Base-by-base conservation (phyloP, 352 stramenopile species). In the Pythium phragmiticola region DNA sequence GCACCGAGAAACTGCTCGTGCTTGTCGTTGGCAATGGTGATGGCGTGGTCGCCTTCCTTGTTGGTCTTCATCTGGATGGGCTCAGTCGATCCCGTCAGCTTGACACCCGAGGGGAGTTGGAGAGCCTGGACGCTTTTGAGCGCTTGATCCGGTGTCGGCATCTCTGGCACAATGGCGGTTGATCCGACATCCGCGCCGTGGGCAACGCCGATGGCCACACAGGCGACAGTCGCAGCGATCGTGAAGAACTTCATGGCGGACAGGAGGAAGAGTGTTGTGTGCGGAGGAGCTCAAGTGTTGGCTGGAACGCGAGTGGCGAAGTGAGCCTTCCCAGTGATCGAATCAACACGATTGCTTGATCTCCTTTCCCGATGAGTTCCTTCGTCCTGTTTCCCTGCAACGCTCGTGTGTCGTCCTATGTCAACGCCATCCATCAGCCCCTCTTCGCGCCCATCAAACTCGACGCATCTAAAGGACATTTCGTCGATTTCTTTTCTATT, bases 21-120 rank as follows among this genome's bases (percentile, higher is more conserved):
- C 23, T 55, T 55, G 49, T 55, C 49, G 28, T 6, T 42, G 49
- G 49, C 49, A 11, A 55, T 41, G 8, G 49, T 41, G 49, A 55
- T 41, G 4, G 49, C 13, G 33, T 55, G 9, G 7, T 55, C 49
- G n/a, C 49, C 49, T 55, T 55, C 49, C 49, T 55, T 55, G 33
- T 37, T 42, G 14, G 26, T 42, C 23, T 7, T 42, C 49, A 55
- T 55, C 49, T 55, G 30, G n/a, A 55, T 37, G 26, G 49, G 14
- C 8, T 55, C 49, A 13, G 49, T 55, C 2, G 49, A 37, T 16
- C 52, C 36, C 0, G 19, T 48, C 21, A 58, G 52, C 52, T 58
- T 48, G 36, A 58, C 52, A 12, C 11, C n/a, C 11, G 34, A 7
- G 8, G 52, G 52, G 2, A 58, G 7, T 3, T 57, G 14, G 4